Base-by-base conservation (phyloP, 2,329 filamentous ascomycete genomes). In the Paracamarosporium sp. region DNA sequence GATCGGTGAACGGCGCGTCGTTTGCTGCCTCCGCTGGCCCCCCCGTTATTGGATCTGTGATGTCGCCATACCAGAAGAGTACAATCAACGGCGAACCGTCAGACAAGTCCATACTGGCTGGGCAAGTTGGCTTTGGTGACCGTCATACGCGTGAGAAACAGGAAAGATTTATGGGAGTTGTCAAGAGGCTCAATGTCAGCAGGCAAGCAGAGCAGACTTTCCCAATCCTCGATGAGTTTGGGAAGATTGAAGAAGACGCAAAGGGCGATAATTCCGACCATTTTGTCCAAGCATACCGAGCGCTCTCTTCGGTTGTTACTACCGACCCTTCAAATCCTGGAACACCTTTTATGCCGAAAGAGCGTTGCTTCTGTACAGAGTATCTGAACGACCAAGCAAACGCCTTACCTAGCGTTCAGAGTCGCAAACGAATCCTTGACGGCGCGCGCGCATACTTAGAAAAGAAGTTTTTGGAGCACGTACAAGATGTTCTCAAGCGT, bases 101-200 rank as follows among this genome's bases (percentile, higher is more conserved):
- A 53, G 84, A 86, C 44, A 82, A 83, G 41, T 84, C 82, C 31
- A 83, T 62, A 8, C 69, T 79, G 51, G 82, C 80, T 35, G 72
- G 76, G n/a, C 75, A 78, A 51, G 63, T 71, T 43, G 80, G 84
- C n/a, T 82, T 86, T 20, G 90, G 93, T 63, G 88, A 95, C 71
- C 87, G 92, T 43, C 88, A 91, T 68, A 79, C 90, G 63, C 87
- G 93, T 46, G 91, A 96, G 75, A 96, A 96, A 79, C 93, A 97
- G 78, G 85, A 86, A 55, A 89, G 88, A 68, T 90, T 96, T 69
- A 88, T 91, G 5, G 88, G 90, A 53, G 91, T 91, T 73, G 86
- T 98, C 50, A 90, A 90, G 71, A 83, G 84, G 45, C 85, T 98
- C 66, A 98, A 97, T 74, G 79, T 86, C 56, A 84, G 88, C 55